Evolutionary conservation across 1,284 basidiomycete species (phyloP), one percentile per base, ranked within the genome.

Genomic region (Vanrija humicola): DNA sequence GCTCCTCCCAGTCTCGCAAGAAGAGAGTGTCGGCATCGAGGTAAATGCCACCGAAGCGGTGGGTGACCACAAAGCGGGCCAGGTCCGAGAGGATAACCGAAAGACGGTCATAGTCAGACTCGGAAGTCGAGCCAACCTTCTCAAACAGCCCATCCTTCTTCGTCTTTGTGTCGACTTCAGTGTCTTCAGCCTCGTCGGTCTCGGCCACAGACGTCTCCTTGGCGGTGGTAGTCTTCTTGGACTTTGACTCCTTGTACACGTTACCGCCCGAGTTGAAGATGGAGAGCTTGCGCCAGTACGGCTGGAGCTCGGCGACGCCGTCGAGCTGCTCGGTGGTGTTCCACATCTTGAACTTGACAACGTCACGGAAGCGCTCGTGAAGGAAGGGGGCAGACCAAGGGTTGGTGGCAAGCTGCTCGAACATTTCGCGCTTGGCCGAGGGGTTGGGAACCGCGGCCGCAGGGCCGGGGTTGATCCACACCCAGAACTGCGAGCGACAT

Each of bases 281-380:
- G 1, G 87, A 76, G 62, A 83, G 81, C 56, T 72, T 69, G 40
- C 89, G 80, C 90, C 90, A 92, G 66, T 89, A 86, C 49, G 86
- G 80, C 62, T 81, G 83, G 44, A 91, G 75, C 72, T 92, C 90
- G 5, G 84, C 83, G 2, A 90, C 80, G 39, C 86, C 85, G 62
- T 92, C 90, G 40, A 92, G 79, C 64, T 90, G 89, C 65, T 90
- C 89, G 4, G 89, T 91, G 38, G 90, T 91, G 70, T 92, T 91
- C 89, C 89, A 92, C 67, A 91, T 81, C 69, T 86, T 88, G 79
- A 92, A 92, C 67, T 87, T 83, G 71, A 92, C 84, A 18, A 88
- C 82, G 58, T 89, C 86, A 55, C 83, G 81, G 78, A 92, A 91
- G 50, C 88, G 80, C 19, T 82, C 82, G 72, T 92, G 87, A 16